Conservation (phyloP, 2,329 filamentous ascomycete genomes). For the Fonsecaea multimorphosa region DNA sequence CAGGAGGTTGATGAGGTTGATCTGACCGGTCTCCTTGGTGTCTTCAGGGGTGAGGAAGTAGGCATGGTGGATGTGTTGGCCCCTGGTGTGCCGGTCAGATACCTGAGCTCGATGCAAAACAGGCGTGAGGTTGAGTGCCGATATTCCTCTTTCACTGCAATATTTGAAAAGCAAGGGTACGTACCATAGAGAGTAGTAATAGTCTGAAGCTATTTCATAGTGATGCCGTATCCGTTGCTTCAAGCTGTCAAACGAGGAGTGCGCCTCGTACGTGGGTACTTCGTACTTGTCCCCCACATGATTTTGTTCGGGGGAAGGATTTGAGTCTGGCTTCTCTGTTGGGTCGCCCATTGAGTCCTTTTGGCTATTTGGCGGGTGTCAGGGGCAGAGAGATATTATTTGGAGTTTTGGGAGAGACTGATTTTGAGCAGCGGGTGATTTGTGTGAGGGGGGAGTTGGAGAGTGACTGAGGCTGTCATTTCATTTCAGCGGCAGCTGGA, state of each 20-base stretch:
- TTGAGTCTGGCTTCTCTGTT: background rate
- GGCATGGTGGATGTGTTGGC: constrained; percentile 68
- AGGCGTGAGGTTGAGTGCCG: background rate
- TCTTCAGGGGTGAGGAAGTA: constrained; percentile 61
- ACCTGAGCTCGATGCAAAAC: constrained; percentile 12
- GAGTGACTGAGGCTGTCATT: background rate
- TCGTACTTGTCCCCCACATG: constrained; percentile 37
- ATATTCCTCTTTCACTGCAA: background rate
- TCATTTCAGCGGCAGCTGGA: background rate
- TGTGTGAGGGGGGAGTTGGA: background rate
- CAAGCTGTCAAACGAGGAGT: constrained; percentile 46
- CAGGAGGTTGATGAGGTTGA: constrained; percentile 63
- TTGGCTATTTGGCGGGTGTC: constrained; percentile 5
- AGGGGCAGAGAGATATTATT: background rate
- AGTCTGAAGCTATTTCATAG: constrained; percentile 67
- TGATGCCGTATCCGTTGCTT: constrained; percentile 66
- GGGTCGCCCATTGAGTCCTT: constrained; percentile 10
- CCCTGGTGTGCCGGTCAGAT: constrained; percentile 50
- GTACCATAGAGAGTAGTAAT: constrained; percentile 67
- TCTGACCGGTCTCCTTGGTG: constrained; percentile 64
- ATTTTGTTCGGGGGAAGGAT: background rate
- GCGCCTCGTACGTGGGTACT: constrained; percentile 33
- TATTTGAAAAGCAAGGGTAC: constrained; percentile 19
- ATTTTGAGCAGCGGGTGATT: background rate
- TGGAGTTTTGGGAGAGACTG: background rate